These are phyloP conservation scores for Candida chilensis DNA, from an alignment of 805 yeast genomes.

Conservation along the genomic window DNA sequence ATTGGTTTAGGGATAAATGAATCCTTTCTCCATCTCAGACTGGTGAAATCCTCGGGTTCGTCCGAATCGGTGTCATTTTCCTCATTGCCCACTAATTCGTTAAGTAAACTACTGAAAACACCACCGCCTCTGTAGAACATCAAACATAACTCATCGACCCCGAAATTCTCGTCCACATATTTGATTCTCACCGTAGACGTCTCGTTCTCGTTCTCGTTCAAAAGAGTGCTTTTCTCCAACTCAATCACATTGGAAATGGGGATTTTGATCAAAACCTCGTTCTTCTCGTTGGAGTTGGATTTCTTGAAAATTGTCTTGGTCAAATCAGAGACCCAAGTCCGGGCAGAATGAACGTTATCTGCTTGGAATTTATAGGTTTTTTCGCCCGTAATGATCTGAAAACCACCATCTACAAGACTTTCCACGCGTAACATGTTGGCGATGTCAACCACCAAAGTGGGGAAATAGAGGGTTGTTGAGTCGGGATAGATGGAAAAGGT, in stretches of 20 bases:
- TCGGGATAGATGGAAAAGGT: slow-evolving; percentile 60
- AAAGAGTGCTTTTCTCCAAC: slow-evolving; percentile 43
- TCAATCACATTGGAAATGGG: slow-evolving; percentile 65
- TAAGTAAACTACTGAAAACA: slow-evolving; percentile 29
- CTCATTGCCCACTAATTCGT: slow-evolving; percentile 11
- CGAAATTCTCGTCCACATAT: slow-evolving; percentile 48
- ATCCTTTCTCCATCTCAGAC: too few species aligned
- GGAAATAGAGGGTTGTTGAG: slow-evolving; percentile 81
- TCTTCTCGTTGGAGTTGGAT: slow-evolving; percentile 57
- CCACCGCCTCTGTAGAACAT: slow-evolving; percentile 51
- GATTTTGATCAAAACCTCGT: slow-evolving; percentile 67
- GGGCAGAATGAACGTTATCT: slow-evolving; percentile 65
- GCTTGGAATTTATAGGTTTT: slow-evolving; percentile 60
- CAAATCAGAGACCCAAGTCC: slow-evolving; percentile 69
- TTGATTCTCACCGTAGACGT: slow-evolving; percentile 40
- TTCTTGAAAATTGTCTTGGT: slow-evolving; percentile 63
- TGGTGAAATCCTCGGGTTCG: too few species aligned
- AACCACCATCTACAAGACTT: slow-evolving; percentile 35
- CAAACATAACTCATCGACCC: slow-evolving; percentile 61
- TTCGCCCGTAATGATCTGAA: slow-evolving; percentile 49
- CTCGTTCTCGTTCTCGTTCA: slow-evolving; percentile 40
- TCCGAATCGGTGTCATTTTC: too few species aligned
- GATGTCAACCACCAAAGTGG: slow-evolving; percentile 66
- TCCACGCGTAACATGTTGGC: slow-evolving; percentile 55
- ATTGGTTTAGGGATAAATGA: too few species aligned